Percentiles rank a stretch among this genome's conserved stretches.
These are phyloP conservation scores for Aspergillus alliaceus DNA, from an alignment of 2,329 filamentous ascomycete genomes.

Conservation along the genomic window DNA sequence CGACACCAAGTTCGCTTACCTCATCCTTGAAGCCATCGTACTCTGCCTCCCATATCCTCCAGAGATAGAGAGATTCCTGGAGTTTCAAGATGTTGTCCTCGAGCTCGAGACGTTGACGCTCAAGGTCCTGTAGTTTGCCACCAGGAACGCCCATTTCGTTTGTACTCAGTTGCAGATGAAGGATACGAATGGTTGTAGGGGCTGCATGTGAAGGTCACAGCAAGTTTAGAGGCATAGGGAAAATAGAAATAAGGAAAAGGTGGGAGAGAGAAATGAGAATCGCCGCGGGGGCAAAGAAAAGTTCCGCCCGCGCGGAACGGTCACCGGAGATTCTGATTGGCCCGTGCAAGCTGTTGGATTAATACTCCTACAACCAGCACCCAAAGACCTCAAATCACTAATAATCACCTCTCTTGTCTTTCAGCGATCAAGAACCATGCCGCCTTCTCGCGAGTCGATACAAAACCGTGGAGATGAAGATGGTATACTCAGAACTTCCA, in stretches of 20 bases:
- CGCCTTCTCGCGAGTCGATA: slow-evolving; percentile 31
- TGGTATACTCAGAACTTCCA: slow-evolving; percentile 27
- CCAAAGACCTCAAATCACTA: not conserved
- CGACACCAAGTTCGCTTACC: slow-evolving; percentile 57
- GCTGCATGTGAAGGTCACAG: not conserved
- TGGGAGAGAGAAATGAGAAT: slow-evolving; percentile 7
- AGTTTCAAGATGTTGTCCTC: slow-evolving; percentile 75
- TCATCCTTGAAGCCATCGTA: slow-evolving; percentile 89
- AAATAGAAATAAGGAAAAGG: not conserved
- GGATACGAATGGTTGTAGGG: slow-evolving; percentile 2
- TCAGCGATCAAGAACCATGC: slow-evolving; percentile 24
- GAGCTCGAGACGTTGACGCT: slow-evolving; percentile 71
- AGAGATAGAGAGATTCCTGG: slow-evolving; percentile 75
- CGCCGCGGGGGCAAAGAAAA: slow-evolving; percentile 15
- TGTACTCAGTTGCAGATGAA: not conserved
- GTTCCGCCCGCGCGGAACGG: slow-evolving; percentile 18
- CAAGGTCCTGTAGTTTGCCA: slow-evolving; percentile 65
- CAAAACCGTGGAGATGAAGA: slow-evolving; percentile 43
- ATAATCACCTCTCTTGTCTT: not conserved
- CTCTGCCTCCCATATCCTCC: slow-evolving; percentile 87
- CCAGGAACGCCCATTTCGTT: slow-evolving; percentile 36
- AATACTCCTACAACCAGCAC: not conserved
- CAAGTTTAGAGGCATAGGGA: not conserved
- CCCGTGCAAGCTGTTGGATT: slow-evolving; percentile 20
- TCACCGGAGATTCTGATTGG: slow-evolving; percentile 23